Base-by-base conservation (phyloP, 371 early-diverging fungal species). In the Mortierella sp. region DNA sequence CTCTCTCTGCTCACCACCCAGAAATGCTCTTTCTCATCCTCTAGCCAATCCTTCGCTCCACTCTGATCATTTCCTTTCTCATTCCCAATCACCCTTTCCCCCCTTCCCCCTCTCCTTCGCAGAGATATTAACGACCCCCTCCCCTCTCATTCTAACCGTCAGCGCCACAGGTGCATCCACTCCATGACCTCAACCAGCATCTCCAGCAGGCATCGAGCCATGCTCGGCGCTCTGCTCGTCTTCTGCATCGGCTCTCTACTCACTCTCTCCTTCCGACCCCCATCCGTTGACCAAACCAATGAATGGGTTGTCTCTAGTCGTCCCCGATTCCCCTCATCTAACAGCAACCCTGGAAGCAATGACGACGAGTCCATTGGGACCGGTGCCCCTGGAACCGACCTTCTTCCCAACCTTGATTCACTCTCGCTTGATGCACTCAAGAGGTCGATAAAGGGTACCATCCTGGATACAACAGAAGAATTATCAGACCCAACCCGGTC, bases 201-300 rank as follows among this genome's bases (percentile, higher is more conserved):
- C 57, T 68, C 65, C n/a, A 61, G 56, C 50, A 70, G 77, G 64
- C 77, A 76, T 9, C 57, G 65, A 43, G 68, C 72, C 46, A 16
- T 76, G 57, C 64, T 76, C 52, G 77, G 72, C 30, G 68, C 62
- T n/a, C 68, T 76, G n/a, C 65, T 76, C 44, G 57, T 76, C 63
- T 68, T 76, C 28, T 68, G 68, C 68, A 76, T 76, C 28, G 77
- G 72, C 3, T 71, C 77, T 12, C 64, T 76, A 15, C 68, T 76
- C 55, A 61, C 72, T 7, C 47, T 76, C 25, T 71, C 77, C 1
- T n/a, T 66, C 23, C 68, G 47, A 4, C 66, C 71, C 7, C 29
- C 64, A 18, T 58, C 68, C 4, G 29, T 52, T 12, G 63, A 60
- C 25, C 46, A 44, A 15, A 5, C 25, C 25, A 50, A 47, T 21